Base-by-base conservation (phyloP, 2,329 filamentous ascomycete species). In the Thyridium curvatum region DNA sequence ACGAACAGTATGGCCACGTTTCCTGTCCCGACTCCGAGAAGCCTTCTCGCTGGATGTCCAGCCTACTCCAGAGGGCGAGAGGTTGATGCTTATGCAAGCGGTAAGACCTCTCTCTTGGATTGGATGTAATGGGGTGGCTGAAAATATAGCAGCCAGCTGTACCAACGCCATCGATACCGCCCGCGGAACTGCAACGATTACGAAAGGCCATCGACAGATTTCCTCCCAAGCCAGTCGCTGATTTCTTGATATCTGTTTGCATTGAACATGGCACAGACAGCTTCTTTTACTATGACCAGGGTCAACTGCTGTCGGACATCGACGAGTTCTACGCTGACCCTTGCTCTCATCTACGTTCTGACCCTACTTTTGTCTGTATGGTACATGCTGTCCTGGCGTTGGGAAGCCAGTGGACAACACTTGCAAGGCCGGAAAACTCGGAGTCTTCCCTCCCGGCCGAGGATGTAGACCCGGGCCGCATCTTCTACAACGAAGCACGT, bases 371-470 rank as follows among this genome's bases (percentile, higher is more conserved):
- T 17, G 41, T 56, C 6, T 54, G 53, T 26, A 47, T 55, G 4
- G 44, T 47, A 1, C 45, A 55, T 16, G 52, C 52, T 3, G 43
- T 46, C 8, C 50, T 53, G 35, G 59, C 58, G 0, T 40, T 61
- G 6, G 58, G 56, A 0, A 60, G 59, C 26, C 60, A 62, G 21
- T 61, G 56, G 53, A 58, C 58, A 1, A 46, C 50, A 0, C 40
- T 62, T 6, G 55, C 55, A 28, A 48, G 45, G 32, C 53, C 54
- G 1, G 48, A 51, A 4, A 43, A 14, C 34, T 43, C 15, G 15
- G 34, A 9, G 9, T 7, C 28, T 15, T 10, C 18, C 9, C 34
- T 32, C 8, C 15, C 32, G 13, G 37, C 39, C 12, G 46, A 46
- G 3, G 42, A 48, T 29, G 39, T 31, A 30, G 55, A 62, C 31